These are phyloP conservation scores for Zea luxurians DNA, from an alignment of 176 grass and related monocot species.

Conservation along the genomic window DNA sequence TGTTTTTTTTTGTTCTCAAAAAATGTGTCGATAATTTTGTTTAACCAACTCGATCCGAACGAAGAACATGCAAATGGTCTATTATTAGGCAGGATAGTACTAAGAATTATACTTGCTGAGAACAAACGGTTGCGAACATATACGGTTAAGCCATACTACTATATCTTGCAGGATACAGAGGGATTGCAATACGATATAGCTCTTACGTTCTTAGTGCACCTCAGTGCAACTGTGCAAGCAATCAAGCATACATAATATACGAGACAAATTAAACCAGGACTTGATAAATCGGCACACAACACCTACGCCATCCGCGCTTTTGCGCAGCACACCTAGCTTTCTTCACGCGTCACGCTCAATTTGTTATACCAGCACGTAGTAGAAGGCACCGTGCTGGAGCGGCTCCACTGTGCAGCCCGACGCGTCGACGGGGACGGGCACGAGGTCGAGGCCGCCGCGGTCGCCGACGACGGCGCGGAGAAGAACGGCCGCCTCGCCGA, in stretches of 20 bases:
- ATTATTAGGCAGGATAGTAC: neutral
- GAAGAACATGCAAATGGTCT: neutral
- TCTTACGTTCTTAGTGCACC: neutral
- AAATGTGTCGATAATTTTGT: too few relatives aligned
- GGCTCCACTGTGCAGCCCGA: conserved; percentile 56
- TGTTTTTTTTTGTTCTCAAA: too few relatives aligned
- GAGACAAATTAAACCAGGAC: neutral
- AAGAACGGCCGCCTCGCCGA: conserved; percentile 47
- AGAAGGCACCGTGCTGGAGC: conserved; percentile 54
- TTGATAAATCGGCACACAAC: neutral
- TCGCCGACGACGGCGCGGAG: conserved; percentile 32
- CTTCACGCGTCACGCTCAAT: too few relatives aligned
- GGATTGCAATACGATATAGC: neutral
- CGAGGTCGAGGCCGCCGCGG: neutral
- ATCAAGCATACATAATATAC: too few relatives aligned
- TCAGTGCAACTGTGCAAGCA: neutral
- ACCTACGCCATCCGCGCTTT: neutral
- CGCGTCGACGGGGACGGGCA: conserved; percentile 45
- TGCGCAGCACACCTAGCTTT: neutral
- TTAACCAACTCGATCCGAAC: neutral
- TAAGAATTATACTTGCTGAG: neutral
- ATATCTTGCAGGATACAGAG: neutral
- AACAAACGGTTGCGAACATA: neutral
- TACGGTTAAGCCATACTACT: neutral
- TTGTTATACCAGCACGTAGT: conserved; percentile 43